Percentiles rank a stretch among this genome's conserved stretches.
Evolutionary conservation across 768 basidiomycete genomes (phyloP).

Genomic region (Clavaria fumosa): DNA sequence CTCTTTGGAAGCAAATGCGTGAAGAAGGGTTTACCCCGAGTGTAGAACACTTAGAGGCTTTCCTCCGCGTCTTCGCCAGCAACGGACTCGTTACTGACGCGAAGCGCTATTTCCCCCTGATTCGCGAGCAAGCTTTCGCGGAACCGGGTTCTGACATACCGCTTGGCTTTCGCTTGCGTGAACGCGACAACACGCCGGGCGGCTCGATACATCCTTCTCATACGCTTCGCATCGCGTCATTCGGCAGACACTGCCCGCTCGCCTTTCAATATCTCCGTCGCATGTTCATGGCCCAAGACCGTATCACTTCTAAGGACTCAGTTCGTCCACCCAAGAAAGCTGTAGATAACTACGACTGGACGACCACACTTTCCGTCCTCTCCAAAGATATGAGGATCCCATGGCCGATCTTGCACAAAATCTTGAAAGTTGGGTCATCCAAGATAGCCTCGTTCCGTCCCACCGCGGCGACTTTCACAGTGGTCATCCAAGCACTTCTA

Average conservation of each 20-base stretch:
- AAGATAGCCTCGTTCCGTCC: conserved; percentile 19
- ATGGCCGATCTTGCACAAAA: conserved; percentile 20
- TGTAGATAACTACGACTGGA: conserved; percentile 30
- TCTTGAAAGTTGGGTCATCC: conserved; percentile 22
- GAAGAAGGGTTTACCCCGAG: conserved; percentile 25
- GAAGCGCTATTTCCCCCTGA: conserved; percentile 23
- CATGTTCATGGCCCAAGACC: conserved; percentile 11
- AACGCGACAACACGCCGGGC: conserved; percentile 3
- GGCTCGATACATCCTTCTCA: conserved; percentile 20
- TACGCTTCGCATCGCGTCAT: conserved; percentile 27
- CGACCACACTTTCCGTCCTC: conserved; percentile 29
- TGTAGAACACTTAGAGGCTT: conserved; percentile 30
- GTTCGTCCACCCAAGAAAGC: conserved; percentile 12
- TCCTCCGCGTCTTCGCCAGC: conserved; percentile 32
- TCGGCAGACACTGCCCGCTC: conserved; percentile 24
- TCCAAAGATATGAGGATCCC: conserved; percentile 24
- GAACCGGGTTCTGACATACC: neutral
- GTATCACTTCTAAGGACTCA: neutral
- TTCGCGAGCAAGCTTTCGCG: conserved; percentile 14
- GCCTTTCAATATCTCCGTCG: conserved; percentile 32
- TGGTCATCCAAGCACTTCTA: conserved; percentile 38
- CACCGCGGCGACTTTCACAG: conserved; percentile 34
- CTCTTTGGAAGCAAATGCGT: conserved; percentile 28
- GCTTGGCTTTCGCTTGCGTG: neutral
- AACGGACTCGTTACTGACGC: conserved; percentile 28